Evolutionary conservation across 495 filamentous ascomycete species (phyloP).

Genomic region (Hypoxylon fragiforme): DNA sequence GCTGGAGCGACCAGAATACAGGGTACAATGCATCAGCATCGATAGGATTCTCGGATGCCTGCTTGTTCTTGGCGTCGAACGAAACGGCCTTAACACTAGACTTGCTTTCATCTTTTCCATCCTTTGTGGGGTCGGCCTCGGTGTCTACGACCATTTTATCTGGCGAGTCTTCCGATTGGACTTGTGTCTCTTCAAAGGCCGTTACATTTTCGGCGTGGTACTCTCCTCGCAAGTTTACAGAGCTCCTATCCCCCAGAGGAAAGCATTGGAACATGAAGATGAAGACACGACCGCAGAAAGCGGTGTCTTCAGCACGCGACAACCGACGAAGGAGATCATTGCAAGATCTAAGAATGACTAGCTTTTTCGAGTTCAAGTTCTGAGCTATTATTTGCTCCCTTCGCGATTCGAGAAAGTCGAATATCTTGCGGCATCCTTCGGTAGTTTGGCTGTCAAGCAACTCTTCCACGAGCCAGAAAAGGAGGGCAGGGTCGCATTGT

Average conservation of each 20-base stretch:
- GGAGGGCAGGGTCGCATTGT: conserved; percentile 79
- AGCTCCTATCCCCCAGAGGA: conserved; percentile 91
- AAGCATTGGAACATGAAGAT: conserved; percentile 98
- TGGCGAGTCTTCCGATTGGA: conserved; percentile 54
- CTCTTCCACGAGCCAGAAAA: conserved; percentile 92
- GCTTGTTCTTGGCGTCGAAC: conserved; percentile 50
- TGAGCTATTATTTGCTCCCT: conserved; percentile 83
- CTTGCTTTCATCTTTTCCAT: conserved; percentile 43
- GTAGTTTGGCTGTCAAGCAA: conserved; percentile 95
- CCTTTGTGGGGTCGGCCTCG: conserved; percentile 39
- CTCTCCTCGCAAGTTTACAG: conserved; percentile 93
- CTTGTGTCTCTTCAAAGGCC: conserved; percentile 66
- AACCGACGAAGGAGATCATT: conserved; percentile 92
- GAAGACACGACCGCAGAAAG: conserved; percentile 95
- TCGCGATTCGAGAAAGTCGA: conserved; percentile 91
- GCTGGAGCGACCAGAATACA: conserved; percentile 91
- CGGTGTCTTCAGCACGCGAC: conserved; percentile 91
- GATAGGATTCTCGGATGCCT: conserved; percentile 47
- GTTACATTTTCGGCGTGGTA: conserved; percentile 97
- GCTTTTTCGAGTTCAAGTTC: conserved; percentile 80
- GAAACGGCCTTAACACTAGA: conserved; percentile 56
- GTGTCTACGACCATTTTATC: conserved; percentile 65
- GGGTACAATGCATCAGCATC: conserved; percentile 80
- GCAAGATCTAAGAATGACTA: conserved; percentile 87
- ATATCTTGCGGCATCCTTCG: conserved; percentile 82